Base-by-base conservation (phyloP, 768 basidiomycete species). In the Amanita jacksonii region DNA sequence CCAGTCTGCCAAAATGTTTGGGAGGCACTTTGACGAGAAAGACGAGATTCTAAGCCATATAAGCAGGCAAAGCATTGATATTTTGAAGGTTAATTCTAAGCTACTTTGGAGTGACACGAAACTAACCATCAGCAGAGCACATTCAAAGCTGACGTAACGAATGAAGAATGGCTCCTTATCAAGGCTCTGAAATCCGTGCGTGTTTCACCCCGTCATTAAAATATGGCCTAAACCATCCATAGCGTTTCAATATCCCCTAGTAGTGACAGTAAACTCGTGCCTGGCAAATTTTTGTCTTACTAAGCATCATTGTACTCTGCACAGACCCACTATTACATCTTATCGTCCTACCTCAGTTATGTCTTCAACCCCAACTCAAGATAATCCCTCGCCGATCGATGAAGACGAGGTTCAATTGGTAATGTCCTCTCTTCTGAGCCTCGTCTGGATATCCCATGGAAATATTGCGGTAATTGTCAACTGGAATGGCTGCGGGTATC, bases 401-500 rank as follows among this genome's bases (percentile, higher is more conserved):
- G 56, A 63, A 49, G 70, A 72, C 46, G 69, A 70, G 52, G 39
- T 69, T 23, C 69, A 71, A 56, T 55, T 72, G 70, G 70, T 72
- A 65, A 67, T 52, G 47, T 33, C 40, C 37, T 45, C 16, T 27
- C 18, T 12, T 49, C 48, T 52, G 51, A 55, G 54, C 59, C 54
- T 54, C 54, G 47, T 50, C 55, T 62, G 59, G 54, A 58, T 51
- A 41, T 40, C 24, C 54, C 56, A 60, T 54, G 33, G 52, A 50
- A 45, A 20, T 39, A 55, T 61, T 59, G 58, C 59, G 57, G 59
- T 55, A 67, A 76, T 68, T 65, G 81, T 67, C 62, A 74, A 74
- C 79, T 80, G 77, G 76, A 66, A 70, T 72, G 85, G 86, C 86
- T 90, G 82, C 87, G 87, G 87, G 87, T 89, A 88, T 85, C 83